phyloP scores from a whole-genome alignment of 306 rosid genomes.

The Begonia loranthoides region DNA sequence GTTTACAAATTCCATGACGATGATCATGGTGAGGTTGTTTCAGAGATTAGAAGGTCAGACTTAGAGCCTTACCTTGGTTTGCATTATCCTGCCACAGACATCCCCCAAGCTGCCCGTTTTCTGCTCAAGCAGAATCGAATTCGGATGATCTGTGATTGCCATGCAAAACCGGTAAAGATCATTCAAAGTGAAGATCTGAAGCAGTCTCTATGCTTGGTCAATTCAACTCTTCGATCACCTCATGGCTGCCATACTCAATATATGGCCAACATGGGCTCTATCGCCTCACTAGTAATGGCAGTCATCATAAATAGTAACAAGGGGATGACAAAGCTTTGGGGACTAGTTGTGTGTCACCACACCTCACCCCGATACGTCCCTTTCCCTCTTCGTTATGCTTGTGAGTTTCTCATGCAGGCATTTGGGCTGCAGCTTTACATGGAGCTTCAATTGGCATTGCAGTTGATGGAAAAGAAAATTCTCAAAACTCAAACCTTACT shows the following conservation, averaged over 20 bases:
- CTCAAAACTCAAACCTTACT: constrained; percentile 62
- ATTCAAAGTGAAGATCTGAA: constrained; percentile 42
- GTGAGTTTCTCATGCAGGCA: constrained; percentile 78
- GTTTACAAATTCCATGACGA: constrained; percentile 74
- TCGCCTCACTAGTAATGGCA: constrained; percentile 64
- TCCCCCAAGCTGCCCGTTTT: constrained; percentile 77
- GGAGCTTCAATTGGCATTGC: constrained; percentile 69
- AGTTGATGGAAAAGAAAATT: constrained; percentile 46
- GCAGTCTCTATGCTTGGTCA: constrained; percentile 69
- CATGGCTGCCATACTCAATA: constrained; percentile 61
- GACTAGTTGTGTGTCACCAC: constrained; percentile 83
- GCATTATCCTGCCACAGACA: constrained; percentile 78
- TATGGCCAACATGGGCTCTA: constrained; percentile 74
- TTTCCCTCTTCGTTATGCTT: constrained; percentile 81
- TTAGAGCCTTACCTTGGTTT: constrained; percentile 67
- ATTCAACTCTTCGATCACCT: constrained; percentile 69
- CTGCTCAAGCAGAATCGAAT: constrained; percentile 70
- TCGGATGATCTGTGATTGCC: constrained; percentile 64
- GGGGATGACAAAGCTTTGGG: constrained; percentile 56
- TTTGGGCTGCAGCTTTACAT: constrained; percentile 55
- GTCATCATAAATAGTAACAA: constrained; percentile 36
- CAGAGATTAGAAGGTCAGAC: constrained; percentile 61
- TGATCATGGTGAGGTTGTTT: constrained; percentile 84
- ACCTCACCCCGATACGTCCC: constrained; percentile 53
- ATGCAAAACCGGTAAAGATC: constrained; percentile 44